Evolutionary conservation across 306 rosid genomes (phyloP), one percentile per base, ranked within the genome.

Genomic region (Fragaria ananassa): DNA sequence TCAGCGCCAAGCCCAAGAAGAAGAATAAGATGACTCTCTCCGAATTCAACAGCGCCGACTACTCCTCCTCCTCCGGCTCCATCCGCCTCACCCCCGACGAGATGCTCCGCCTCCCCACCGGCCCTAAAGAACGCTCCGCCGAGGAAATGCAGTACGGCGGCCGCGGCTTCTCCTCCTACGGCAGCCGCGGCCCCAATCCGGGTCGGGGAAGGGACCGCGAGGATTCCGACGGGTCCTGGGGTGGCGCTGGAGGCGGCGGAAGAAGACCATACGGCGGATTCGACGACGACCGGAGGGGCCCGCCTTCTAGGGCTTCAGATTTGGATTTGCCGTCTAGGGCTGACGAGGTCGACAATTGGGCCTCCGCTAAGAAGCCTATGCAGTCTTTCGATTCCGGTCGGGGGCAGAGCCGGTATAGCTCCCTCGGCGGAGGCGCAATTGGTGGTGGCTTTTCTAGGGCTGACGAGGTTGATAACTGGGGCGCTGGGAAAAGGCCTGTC

Each of bases 271-370:
- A 89, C 42, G 93, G 99, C 18, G 97, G 97, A 75, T 96, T 96
- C 39, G 99, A 90, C 10, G 98, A 91, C 18, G 97, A 96, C 42
- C 92, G 97, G 18, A 74, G 96, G 74, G 91, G 89, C 25, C 73
- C 88, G 0, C 56, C 75, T 71, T 79, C 97, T 87, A 96, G 98
- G 99, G 97, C 84, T 92, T 92, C 98, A 42, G 97, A 89, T 25
- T 76, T 84, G 7, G 98, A 92, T 84, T 96, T 88, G 68, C 93
- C 93, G 29, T 96, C 99, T 4, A 88, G 98, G 91, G 99, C 99
- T 10, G 98, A 96, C 69, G 99, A 91, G 91, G 99, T 83, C 4
- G 98, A 96, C 25, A 89, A 91, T 79, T 96, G 99, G 99, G 91
- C 90, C 0, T 57, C 83, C 50, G 85, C 75, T 39, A 96, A 89